Percentiles rank a stretch among this genome's conserved stretches.
Conservation (phyloP, 116 monocot species). For the Iris pallida region DNA sequence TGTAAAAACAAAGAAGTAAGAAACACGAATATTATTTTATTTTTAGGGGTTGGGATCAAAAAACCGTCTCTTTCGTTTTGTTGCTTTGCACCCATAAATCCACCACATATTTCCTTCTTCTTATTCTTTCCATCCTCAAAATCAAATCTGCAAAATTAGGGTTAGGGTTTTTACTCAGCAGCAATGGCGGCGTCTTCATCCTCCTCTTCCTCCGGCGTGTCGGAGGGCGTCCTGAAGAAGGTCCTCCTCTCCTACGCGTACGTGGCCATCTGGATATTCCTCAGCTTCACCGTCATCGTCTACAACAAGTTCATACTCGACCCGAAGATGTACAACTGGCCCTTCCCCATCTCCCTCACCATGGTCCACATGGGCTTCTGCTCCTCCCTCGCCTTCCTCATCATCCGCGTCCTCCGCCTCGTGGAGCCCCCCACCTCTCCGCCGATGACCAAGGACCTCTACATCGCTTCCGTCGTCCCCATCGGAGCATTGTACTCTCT, state of each 20-base stretch:
- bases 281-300: slow-evolving; percentile 74
- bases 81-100: no score
- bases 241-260: slow-evolving; percentile 51
- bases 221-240: slow-evolving; percentile 39
- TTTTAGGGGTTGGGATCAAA: no score
- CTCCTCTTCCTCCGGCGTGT: slow-evolving; percentile 12
- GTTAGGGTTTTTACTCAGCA: not conserved
- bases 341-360: slow-evolving; percentile 62
- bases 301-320: slow-evolving; percentile 86
- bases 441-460: slow-evolving; percentile 41
- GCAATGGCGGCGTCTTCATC: slow-evolving; percentile 4
- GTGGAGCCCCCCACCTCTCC: slow-evolving; percentile 42
- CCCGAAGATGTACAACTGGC: slow-evolving; percentile 65
- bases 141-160: not conserved
- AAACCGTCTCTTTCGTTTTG: no score
- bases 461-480: slow-evolving; percentile 53
- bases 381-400: slow-evolving; percentile 52
- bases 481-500: slow-evolving; percentile 56
- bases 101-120: not conserved
- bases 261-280: slow-evolving; percentile 58
- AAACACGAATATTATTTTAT: no score
- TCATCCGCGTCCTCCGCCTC: slow-evolving; percentile 47
- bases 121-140: not conserved
- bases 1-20: no score
- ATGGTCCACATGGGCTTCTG: slow-evolving; percentile 75